Base-by-base conservation (phyloP, 2,329 filamentous ascomycete species). In the Tolypocladium ovalisporum region DNA sequence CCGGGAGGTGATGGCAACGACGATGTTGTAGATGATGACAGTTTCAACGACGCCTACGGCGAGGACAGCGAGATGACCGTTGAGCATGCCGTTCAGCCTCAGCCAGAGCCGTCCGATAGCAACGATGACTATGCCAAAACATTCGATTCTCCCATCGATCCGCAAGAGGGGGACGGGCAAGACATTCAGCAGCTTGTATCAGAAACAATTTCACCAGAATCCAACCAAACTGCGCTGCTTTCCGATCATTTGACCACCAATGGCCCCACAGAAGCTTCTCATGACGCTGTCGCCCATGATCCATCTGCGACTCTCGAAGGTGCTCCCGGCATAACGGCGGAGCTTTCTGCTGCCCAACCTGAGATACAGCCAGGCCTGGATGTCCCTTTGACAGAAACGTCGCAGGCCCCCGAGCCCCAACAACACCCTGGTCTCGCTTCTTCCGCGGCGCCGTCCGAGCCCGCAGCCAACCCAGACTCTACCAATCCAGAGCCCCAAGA, bases 121-220 rank as follows among this genome's bases (percentile, higher is more conserved):
- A 74, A 71, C 66, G 77, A 79, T 72, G 76, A 79, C 63, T 78
- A 79, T 70, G 75, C 76, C 64, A 79, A 75, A 66, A 76, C 72
- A 40, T 77, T 79, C 73, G 75, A 79, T 68, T 79, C 78, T 58
- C 75, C 76, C 57, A 70, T 71, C 65, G 71, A 65, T 52, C 63
- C 67, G 52, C 69, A 72, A 57, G 67, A 70, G 60, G 72, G 67
- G 59, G 69, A 69, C 60, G 70, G 67, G 63, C 67, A 70, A 66
- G 65, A 66, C 60, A 62, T 63, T 61, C 65, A 64, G 65, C 70
- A 67, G 64, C 67, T 36, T 77, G 72, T 78, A 77, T 72, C 75
- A 70, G 70, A 74, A 24, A 56, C 63, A 65, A 69, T 72, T 63
- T 68, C 66, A 58, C 66, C 64, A 73, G 68, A 75, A 73, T 74